Evolutionary conservation across 805 yeast species (phyloP).

Genomic region (Zygosaccharomyces gambellarensis): DNA sequence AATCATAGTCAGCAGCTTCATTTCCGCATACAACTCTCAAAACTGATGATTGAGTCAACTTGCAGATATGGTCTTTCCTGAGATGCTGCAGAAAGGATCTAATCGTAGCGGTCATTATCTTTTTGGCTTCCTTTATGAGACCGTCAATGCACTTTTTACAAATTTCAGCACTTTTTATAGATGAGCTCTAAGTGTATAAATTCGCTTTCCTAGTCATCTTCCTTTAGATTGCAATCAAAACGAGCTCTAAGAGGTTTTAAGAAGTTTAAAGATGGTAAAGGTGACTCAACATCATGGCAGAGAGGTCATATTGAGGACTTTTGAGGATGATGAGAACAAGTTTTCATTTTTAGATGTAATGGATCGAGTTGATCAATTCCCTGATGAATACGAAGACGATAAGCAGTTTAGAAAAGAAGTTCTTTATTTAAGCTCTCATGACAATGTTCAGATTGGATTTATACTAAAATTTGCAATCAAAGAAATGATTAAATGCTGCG

Average conservation of each 20-base stretch:
- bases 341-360: slow-evolving; percentile 28
- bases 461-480: slow-evolving; percentile 35
- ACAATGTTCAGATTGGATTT: slow-evolving; percentile 37
- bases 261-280: slow-evolving; percentile 17
- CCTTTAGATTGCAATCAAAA: not conserved
- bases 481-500: slow-evolving; percentile 26
- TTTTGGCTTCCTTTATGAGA: not conserved
- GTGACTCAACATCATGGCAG: slow-evolving; percentile 14
- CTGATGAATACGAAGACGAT: slow-evolving; percentile 18
- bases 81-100: slow-evolving; percentile 12
- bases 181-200: not conserved
- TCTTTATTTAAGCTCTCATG: slow-evolving; percentile 37
- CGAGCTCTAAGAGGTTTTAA: not conserved
- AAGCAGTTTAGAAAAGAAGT: slow-evolving; percentile 26
- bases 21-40: slow-evolving; percentile 49
- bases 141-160: not conserved
- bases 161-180: not conserved
- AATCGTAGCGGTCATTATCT: slow-evolving; percentile 10
- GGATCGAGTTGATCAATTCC: slow-evolving; percentile 29
- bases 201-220: not conserved
- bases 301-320: slow-evolving; percentile 25
- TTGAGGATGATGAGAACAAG: slow-evolving; percentile 16
- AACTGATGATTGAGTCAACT: slow-evolving; percentile 5
- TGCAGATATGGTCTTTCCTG: slow-evolving; percentile 7
- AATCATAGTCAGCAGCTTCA: slow-evolving; percentile 86